phyloP scores from a whole-genome alignment of 1,284 basidiomycete species.

The Ustilago vetiveriae region DNA sequence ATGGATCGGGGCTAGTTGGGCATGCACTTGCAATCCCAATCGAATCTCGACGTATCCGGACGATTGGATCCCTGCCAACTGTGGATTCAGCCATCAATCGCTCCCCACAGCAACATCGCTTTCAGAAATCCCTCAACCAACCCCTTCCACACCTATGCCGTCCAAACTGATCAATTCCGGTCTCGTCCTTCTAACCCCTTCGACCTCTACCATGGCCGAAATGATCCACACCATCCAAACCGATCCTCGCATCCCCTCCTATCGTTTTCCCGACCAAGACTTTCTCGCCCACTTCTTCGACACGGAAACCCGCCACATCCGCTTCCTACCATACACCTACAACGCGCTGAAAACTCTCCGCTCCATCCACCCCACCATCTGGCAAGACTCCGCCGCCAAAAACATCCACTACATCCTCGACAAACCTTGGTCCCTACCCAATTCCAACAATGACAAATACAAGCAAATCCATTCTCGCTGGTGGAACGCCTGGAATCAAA shows the following conservation, averaged over 20 bases:
- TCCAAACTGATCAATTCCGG: constrained; percentile 87
- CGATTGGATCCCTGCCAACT: constrained; percentile 91
- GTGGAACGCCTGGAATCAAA: constrained; percentile 50
- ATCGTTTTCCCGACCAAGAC: constrained; percentile 91
- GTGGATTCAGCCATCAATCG: constrained; percentile 76
- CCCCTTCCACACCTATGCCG: constrained; percentile 74
- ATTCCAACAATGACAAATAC: constrained; percentile 11
- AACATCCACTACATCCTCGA: constrained; percentile 64
- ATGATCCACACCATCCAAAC: constrained; percentile 76
- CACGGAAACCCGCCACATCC: constrained; percentile 67
- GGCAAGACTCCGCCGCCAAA: constrained; percentile 79
- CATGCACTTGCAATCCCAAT: constrained; percentile 91
- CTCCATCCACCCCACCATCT: constrained; percentile 75
- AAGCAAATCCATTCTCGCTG: constrained; percentile 54
- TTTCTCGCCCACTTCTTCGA: constrained; percentile 82
- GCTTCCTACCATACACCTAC: constrained; percentile 80
- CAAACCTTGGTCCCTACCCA: constrained; percentile 57
- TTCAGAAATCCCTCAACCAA: constrained; percentile 67
- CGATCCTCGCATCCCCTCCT: constrained; percentile 76
- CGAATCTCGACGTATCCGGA: constrained; percentile 82
- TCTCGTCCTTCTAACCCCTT: constrained; percentile 83
- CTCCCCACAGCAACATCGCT: constrained; percentile 68
- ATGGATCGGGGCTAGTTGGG: constrained; percentile 82
- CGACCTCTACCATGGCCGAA: constrained; percentile 70
- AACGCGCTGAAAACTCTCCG: constrained; percentile 85